Evolutionary conservation across 805 yeast genomes (phyloP).

Genomic region (Candida broadrunensis): DNA sequence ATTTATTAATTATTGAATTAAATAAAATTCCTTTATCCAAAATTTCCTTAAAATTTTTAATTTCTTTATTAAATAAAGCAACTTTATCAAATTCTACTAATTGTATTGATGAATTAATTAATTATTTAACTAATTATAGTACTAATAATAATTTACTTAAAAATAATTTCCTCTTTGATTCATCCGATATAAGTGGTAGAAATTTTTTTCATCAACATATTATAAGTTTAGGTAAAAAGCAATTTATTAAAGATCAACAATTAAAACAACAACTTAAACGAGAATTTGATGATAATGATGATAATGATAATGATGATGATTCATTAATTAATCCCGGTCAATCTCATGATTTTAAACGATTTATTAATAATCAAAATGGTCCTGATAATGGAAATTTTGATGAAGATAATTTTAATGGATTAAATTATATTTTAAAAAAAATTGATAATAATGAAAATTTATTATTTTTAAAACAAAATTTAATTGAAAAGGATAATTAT

Average conservation of each 20-base stretch:
- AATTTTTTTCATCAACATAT: slow-evolving; percentile 85
- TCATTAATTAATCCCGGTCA: slow-evolving; percentile 40
- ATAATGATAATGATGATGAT: slow-evolving; percentile 12
- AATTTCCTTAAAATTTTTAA: slow-evolving; percentile 49
- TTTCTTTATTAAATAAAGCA: slow-evolving; percentile 64
- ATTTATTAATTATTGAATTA: slow-evolving; percentile 23
- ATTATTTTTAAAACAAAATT: slow-evolving; percentile 16
- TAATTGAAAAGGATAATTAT: slow-evolving; percentile 71
- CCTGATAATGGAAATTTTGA: slow-evolving; percentile 24
- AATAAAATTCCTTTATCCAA: slow-evolving; percentile 30
- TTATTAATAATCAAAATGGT: slow-evolving; percentile 37
- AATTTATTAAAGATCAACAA: slow-evolving; percentile 27
- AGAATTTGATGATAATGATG: slow-evolving; percentile 4
- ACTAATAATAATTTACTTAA: slow-evolving; percentile 7
- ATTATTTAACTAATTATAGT: slow-evolving; percentile 44
- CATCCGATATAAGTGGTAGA: slow-evolving; percentile 73
- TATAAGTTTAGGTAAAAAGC: slow-evolving; percentile 70
- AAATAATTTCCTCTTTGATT: slow-evolving; percentile 40
- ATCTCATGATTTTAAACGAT: slow-evolving; percentile 37
- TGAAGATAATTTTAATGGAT: slow-evolving; percentile 45
- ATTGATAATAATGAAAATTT: slow-evolving; percentile 19
- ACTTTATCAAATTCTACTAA: slow-evolving; percentile 51
- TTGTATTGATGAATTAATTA: slow-evolving; percentile 58
- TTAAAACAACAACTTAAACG: slow-evolving; percentile 1
- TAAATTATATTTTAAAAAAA: slow-evolving; percentile 55